Evolutionary conservation across 768 basidiomycete species (phyloP).

Genomic region (Leccinum aurantiacum): DNA sequence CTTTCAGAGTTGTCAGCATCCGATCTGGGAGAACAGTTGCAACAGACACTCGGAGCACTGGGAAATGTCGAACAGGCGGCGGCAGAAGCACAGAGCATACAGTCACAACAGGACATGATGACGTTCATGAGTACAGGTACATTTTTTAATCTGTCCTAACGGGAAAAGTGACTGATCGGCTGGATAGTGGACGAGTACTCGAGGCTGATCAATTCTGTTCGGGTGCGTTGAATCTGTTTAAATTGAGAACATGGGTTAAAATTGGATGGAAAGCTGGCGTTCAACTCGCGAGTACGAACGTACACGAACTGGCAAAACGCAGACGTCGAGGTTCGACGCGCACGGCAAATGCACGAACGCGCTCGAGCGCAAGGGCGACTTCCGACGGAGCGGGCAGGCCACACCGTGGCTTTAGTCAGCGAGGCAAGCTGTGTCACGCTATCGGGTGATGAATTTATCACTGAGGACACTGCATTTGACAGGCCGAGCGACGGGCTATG

Average conservation of each 20-base stretch:
- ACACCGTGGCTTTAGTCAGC: slow-evolving; percentile 68
- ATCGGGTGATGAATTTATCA: background rate
- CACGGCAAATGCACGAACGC: slow-evolving; percentile 78
- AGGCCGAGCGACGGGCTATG: slow-evolving; percentile 84
- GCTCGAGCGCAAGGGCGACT: slow-evolving; percentile 75
- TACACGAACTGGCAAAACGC: slow-evolving; percentile 80
- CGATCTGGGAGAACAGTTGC: slow-evolving; percentile 73
- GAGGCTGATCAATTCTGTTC: slow-evolving; percentile 83
- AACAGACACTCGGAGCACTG: slow-evolving; percentile 65
- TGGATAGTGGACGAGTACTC: slow-evolving; percentile 82
- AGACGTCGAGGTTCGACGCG: slow-evolving; percentile 71
- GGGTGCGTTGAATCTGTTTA: slow-evolving; percentile 48
- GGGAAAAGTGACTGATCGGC: slow-evolving; percentile 9
- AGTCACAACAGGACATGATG: slow-evolving; percentile 80
- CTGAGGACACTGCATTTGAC: background rate
- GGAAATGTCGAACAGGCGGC: slow-evolving; percentile 73
- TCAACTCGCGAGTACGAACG: slow-evolving; percentile 80
- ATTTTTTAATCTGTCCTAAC: background rate
- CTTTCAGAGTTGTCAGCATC: slow-evolving; percentile 69
- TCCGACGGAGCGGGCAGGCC: slow-evolving; percentile 60
- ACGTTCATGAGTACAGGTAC: slow-evolving; percentile 77
- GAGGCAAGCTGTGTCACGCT: slow-evolving; percentile 52
- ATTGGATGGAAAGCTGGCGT: slow-evolving; percentile 61
- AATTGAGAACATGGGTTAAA: background rate
- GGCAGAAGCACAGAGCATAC: slow-evolving; percentile 69